Percentiles rank a stretch among this genome's conserved stretches.
Evolutionary conservation across 768 basidiomycete genomes (phyloP).

Genomic region (Serendipita sp.): DNA sequence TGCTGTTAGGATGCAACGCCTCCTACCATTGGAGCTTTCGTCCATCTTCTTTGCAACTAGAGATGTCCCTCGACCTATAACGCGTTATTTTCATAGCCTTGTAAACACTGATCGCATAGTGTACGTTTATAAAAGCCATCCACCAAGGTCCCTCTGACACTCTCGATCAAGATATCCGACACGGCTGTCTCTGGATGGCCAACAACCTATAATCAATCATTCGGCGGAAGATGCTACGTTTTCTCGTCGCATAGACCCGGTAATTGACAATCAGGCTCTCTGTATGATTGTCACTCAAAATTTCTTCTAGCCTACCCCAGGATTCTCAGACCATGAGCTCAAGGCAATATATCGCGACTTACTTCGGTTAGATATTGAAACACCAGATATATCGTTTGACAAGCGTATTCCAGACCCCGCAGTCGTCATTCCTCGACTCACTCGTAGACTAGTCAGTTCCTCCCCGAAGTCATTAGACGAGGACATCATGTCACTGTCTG

Average conservation of each 20-base stretch:
- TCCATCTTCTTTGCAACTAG: not conserved
- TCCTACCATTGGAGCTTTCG: not conserved
- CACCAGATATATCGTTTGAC: conserved; percentile 6
- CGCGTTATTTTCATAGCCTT: not conserved
- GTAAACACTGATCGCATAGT: too few species aligned
- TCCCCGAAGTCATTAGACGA: conserved; percentile 17
- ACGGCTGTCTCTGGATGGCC: not conserved
- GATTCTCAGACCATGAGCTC: conserved; percentile 24
- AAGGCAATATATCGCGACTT: conserved; percentile 27
- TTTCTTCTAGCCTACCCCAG: conserved; percentile 4
- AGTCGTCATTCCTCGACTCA: not conserved
- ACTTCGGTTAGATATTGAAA: conserved; percentile 14
- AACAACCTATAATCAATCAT: not conserved
- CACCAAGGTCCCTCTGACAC: too few species aligned
- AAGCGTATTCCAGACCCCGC: conserved; percentile 7
- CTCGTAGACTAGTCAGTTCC: conserved; percentile 12
- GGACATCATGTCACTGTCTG: conserved; percentile 22
- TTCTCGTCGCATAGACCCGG: too few species aligned
- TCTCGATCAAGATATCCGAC: not conserved
- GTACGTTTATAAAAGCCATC: too few species aligned
- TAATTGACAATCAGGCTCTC: not conserved
- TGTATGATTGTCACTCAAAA: not conserved
- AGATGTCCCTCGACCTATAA: not conserved
- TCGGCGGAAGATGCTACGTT: not conserved
- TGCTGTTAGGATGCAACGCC: not conserved